phyloP scores from a whole-genome alignment of 2,329 filamentous ascomycete species.

The Sporothrix inflata region DNA sequence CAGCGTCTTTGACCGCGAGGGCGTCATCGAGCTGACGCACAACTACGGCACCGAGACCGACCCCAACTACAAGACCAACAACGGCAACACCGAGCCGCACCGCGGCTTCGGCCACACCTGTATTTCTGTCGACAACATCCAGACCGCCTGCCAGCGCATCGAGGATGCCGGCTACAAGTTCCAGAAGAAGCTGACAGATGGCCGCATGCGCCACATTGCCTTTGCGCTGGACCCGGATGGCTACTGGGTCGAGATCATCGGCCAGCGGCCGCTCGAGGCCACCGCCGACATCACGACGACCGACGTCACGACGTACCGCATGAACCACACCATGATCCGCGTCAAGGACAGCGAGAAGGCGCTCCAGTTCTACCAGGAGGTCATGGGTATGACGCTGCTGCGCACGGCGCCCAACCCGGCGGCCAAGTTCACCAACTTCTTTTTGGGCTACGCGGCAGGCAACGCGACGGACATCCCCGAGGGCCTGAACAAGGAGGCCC shows the following conservation, averaged over 20 bases:
- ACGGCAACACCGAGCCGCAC: slow-evolving; percentile 87
- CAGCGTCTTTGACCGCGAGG: slow-evolving; percentile 78
- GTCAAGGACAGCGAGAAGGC: slow-evolving; percentile 80
- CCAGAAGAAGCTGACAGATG: slow-evolving; percentile 92
- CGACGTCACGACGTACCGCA: slow-evolving; percentile 74
- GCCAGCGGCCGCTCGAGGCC: slow-evolving; percentile 70
- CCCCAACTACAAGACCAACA: slow-evolving; percentile 76
- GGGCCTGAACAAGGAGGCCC: slow-evolving; percentile 48
- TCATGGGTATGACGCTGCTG: slow-evolving; percentile 84
- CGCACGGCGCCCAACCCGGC: slow-evolving; percentile 71
- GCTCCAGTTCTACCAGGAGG: slow-evolving; percentile 79
- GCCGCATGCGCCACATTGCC: slow-evolving; percentile 83
- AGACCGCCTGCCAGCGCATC: slow-evolving; percentile 85
- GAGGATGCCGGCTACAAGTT: slow-evolving; percentile 91
- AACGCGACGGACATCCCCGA: slow-evolving; percentile 57
- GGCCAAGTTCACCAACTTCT: slow-evolving; percentile 86
- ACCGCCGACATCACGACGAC: slow-evolving; percentile 74
- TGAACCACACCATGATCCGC: slow-evolving; percentile 93
- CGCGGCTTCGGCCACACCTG: slow-evolving; percentile 86
- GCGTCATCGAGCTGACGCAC: slow-evolving; percentile 82
- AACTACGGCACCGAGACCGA: slow-evolving; percentile 90
- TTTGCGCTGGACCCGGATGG: slow-evolving; percentile 88
- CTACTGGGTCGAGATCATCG: slow-evolving; percentile 85
- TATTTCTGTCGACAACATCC: slow-evolving; percentile 80
- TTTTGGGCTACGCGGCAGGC: slow-evolving; percentile 75